Evolutionary conservation across 352 stramenopile species (phyloP), one percentile per base, ranked within the genome.

Genomic region (Globisporangium rhizosaccharum): DNA sequence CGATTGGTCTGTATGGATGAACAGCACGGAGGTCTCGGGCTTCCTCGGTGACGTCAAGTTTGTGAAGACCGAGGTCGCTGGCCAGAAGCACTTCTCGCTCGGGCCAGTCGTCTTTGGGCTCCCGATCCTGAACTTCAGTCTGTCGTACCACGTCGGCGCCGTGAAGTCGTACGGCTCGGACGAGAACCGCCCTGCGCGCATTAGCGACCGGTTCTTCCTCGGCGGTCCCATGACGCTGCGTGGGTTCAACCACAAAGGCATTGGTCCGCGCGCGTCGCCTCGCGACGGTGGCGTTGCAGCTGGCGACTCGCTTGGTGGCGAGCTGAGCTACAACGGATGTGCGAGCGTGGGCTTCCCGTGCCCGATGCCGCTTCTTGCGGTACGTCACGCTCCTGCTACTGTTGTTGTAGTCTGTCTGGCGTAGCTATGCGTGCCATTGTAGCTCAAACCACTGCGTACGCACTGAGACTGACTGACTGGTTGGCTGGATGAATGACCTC

Each of bases 141-240:
- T 95, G 18, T 85, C 81, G 25, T 87, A 87, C 42, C 80, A 91
- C 54, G 28, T 94, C 42, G 84, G 85, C 33, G 84, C 74, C 15
- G 71, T 92, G 51, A 91, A 92, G 63, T 88, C 77, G n/a, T 92
- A 89, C 57, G 79, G 81, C n/a, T 65, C 52, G 48, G 82, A 91
- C 51, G 69, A 87, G 53, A 66, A 79, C 56, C 83, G 80, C n/a
- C 82, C 85, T 15, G 84, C 87, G n/a, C 82, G 85, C 23, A 90
- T 97, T 51, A 96, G 87, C 66, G 90, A 97, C 62, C 85, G 90
- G 14, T 97, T 97, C 62, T 96, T 96, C 72, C 62, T 97, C 28
- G 90, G 90, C 9, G 90, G 90, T 0, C 88, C 89, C 2, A 86
- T 96, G 73, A 94, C 60, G 37, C 73, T 97, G 51, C 86, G 90